Conservation (phyloP, 805 yeast genomes). For the Geotrichum ghanense region DNA sequence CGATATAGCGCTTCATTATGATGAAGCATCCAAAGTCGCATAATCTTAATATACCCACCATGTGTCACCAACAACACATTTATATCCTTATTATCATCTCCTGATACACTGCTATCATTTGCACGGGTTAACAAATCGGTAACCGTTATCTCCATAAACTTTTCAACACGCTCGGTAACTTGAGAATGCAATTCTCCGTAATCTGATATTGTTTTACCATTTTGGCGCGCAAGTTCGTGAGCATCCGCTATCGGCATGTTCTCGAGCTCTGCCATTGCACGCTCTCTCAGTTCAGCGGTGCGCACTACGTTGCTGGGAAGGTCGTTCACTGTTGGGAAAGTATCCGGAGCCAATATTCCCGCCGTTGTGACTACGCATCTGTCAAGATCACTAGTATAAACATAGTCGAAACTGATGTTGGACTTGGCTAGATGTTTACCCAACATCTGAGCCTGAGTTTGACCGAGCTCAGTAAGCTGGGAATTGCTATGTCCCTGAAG, state of each 20-base stretch:
- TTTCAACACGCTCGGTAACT: too few species aligned
- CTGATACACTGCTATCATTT: too few species aligned
- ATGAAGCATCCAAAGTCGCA: slow-evolving; percentile 15
- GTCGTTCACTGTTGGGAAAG: slow-evolving; percentile 4
- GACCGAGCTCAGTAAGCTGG: slow-evolving; percentile 50
- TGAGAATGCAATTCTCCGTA: slow-evolving; percentile 48
- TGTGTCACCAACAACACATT: slow-evolving; percentile 60
- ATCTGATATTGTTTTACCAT: slow-evolving; percentile 48
- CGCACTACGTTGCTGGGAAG: slow-evolving; percentile 19
- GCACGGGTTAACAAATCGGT: too few species aligned
- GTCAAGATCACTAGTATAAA: slow-evolving; percentile 40
- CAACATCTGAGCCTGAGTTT: slow-evolving; percentile 44
- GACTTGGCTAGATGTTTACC: slow-evolving; percentile 32
- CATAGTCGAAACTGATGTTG: slow-evolving; percentile 32
- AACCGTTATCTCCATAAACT: too few species aligned
- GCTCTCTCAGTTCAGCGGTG: slow-evolving; percentile 48
- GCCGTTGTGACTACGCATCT: slow-evolving; percentile 38
- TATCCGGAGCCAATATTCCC: slow-evolving; percentile 27
- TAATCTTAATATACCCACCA: slow-evolving; percentile 57
- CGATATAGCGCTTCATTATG: too few species aligned
- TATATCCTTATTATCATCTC: too few species aligned
- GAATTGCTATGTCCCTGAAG: slow-evolving; percentile 67
- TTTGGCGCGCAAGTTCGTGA: slow-evolving; percentile 33
- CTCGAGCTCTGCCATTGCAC: slow-evolving; percentile 69
- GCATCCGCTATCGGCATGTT: slow-evolving; percentile 68